Base-by-base conservation (phyloP, 2,329 filamentous ascomycete genomes). In the Cladosporium sp. region DNA sequence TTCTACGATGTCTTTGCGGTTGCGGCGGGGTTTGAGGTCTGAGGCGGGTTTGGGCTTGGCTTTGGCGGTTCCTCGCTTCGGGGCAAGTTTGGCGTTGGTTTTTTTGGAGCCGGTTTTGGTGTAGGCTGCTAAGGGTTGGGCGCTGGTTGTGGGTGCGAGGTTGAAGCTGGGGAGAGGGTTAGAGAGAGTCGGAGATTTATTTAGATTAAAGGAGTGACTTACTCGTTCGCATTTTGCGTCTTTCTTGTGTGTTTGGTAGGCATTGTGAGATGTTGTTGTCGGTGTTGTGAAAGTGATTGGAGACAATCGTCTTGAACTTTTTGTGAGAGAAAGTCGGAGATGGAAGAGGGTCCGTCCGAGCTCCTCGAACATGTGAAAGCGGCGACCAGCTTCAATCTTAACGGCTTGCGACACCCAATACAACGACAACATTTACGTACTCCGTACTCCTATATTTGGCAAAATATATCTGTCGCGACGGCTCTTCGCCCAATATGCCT, bases 121-220 rank as follows among this genome's bases (percentile, higher is more conserved):
- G 71, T 81, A 82, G 58, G 83, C 81, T 13, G 87, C 81, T 54
- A 90, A 83, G 48, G 88, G 79, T 69, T 85, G 84, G 65, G 88
- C 88, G 73, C 85, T 78, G 39, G 80, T 76, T n/a, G 81, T 80
- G 26, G 88, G 88, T 13, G 88, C 86, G 59, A 91, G 86, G 72
- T 88, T 79, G 78, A 81, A 84, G 73, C 79, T 80, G 68, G 69
- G 74, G 68, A 80, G 23, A n/a, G 77, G 85, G 79, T 3, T 79
- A 79, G 1, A 11, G 43, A 23, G 28, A 2, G 3, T 1, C 3
- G 25, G 14, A 13, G 10, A 30, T 30, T 81, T 80, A 6, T 82
- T 46, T 21, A 18, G 7, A 2, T 46, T 11, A 6, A 5, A 21
- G 39, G 10, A 82, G 2, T 86, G 78, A 63, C 86, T 8, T 32